Conservation (phyloP, 257 asterid species). For the Datura wrightii region DNA sequence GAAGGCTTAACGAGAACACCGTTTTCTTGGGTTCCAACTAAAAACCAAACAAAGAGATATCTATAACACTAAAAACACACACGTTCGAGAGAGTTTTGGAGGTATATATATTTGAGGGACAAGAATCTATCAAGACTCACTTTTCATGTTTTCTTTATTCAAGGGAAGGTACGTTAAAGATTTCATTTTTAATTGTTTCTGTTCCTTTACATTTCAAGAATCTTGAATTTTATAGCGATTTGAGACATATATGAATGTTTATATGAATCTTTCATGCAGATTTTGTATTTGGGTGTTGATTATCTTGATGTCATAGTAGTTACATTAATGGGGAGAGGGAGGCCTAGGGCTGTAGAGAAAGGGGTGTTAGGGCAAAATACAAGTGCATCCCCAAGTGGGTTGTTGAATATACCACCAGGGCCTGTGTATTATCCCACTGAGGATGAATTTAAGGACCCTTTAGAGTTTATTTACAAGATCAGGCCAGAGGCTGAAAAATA, state of each 20-base stretch:
- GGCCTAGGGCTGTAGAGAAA: constrained; percentile 77
- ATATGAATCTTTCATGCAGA: constrained; percentile 18
- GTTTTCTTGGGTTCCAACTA: neutral
- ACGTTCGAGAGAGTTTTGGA: neutral
- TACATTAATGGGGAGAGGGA: constrained; percentile 81
- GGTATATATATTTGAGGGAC: neutral
- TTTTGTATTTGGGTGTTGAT: constrained; percentile 6
- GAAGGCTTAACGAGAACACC: neutral
- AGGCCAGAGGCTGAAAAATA: constrained; percentile 92
- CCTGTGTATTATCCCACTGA: constrained; percentile 86
- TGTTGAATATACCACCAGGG: constrained; percentile 75
- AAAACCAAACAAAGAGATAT: constrained; percentile 6
- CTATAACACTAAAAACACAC: constrained; percentile 19
- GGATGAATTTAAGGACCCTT: constrained; percentile 91
- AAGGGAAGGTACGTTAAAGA: neutral
- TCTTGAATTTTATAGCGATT: constrained; percentile 23
- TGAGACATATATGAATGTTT: constrained; percentile 6
- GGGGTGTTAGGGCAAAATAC: constrained; percentile 66
- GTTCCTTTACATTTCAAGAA: constrained; percentile 12
- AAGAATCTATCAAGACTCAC: neutral
- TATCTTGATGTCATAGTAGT: neutral
- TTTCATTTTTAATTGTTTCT: neutral
- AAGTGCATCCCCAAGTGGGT: constrained; percentile 50
- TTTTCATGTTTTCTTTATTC: constrained; percentile 1
- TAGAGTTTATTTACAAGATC: constrained; percentile 87